Evolutionary conservation across 331 rosid genomes (phyloP).

Genomic region (Saraca asoca): DNA sequence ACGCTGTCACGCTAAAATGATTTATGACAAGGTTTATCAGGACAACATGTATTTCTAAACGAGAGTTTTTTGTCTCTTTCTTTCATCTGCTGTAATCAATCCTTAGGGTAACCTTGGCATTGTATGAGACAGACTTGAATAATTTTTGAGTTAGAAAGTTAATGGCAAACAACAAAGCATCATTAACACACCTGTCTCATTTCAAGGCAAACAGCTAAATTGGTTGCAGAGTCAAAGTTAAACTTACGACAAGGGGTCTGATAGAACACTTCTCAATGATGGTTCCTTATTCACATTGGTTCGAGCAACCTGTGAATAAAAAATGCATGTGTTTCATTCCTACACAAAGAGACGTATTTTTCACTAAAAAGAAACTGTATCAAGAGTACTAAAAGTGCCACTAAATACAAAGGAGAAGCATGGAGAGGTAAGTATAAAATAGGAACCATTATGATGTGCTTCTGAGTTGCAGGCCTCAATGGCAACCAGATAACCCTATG

Average conservation of each 20-base stretch:
- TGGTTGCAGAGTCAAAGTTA: conserved; percentile 14
- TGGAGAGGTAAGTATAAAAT: conserved; percentile 3
- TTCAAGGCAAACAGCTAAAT: conserved; percentile 26
- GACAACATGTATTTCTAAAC: conserved; percentile 1
- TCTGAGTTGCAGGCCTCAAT: conserved; percentile 31
- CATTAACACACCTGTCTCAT: conserved; percentile 8
- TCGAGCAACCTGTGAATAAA: conserved; percentile 55
- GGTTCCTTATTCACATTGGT: conserved; percentile 69
- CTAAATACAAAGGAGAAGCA: conserved; percentile 16
- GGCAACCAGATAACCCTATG: conserved; percentile 22
- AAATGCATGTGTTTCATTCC: conserved; percentile 30
- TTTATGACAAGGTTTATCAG: too few species aligned
- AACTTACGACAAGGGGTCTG: conserved; percentile 92
- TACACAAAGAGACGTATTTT: conserved; percentile 20
- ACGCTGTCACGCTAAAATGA: too few species aligned
- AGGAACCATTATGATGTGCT: conserved; percentile 20
- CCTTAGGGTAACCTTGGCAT: background rate
- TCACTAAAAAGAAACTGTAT: conserved; percentile 5
- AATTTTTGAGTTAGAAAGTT: background rate
- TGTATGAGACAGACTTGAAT: background rate
- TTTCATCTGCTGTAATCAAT: conserved; percentile 7
- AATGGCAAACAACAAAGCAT: conserved; percentile 15
- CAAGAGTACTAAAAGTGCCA: conserved; percentile 6
- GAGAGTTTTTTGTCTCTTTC: background rate
- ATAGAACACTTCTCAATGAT: conserved; percentile 86